Evolutionary conservation across 805 yeast species (phyloP).

Genomic region (Barnettozyma vustinii): DNA sequence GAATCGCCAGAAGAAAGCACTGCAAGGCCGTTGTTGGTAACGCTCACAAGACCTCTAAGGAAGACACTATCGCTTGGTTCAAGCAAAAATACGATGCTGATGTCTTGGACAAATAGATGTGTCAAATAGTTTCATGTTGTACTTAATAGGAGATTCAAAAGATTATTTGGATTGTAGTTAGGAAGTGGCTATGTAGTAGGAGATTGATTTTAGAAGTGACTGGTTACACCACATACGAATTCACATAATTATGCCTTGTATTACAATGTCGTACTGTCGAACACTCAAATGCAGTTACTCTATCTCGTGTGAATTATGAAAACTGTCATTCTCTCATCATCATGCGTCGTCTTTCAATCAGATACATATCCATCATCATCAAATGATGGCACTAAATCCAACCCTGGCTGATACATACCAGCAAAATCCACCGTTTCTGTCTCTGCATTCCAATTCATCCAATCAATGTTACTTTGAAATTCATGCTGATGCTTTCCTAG

Average conservation of each 20-base stretch:
- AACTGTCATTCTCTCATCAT: slow-evolving; percentile 2
- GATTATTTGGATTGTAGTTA: background rate
- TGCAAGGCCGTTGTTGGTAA: slow-evolving; percentile 82
- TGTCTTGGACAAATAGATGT: slow-evolving; percentile 70
- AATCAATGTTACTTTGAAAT: slow-evolving; percentile 2
- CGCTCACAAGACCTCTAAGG: slow-evolving; percentile 86
- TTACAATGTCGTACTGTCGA: background rate
- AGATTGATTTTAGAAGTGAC: too few species aligned
- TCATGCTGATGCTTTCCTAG: background rate
- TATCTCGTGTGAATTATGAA: background rate
- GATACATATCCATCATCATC: slow-evolving; percentile 24
- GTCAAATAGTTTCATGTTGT: slow-evolving; percentile 18
- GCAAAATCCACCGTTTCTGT: slow-evolving; percentile 24
- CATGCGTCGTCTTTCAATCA: slow-evolving; percentile 9
- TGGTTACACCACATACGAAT: background rate
- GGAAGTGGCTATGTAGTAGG: slow-evolving; percentile 3
- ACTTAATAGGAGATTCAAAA: slow-evolving; percentile 14
- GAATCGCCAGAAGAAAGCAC: slow-evolving; percentile 99
- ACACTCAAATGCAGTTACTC: background rate
- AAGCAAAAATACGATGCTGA: slow-evolving; percentile 99
- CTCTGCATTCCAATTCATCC: slow-evolving; percentile 12
- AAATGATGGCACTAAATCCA: slow-evolving; percentile 22
- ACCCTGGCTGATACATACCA: slow-evolving; percentile 21
- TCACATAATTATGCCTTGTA: background rate
- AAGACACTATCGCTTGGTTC: slow-evolving; percentile 97